A percentile compares a stretch with the other conserved stretches of the same genome.
Evolutionary conservation across 352 stramenopile species (phyloP).

Genomic region (Phytopythium aichiense): DNA sequence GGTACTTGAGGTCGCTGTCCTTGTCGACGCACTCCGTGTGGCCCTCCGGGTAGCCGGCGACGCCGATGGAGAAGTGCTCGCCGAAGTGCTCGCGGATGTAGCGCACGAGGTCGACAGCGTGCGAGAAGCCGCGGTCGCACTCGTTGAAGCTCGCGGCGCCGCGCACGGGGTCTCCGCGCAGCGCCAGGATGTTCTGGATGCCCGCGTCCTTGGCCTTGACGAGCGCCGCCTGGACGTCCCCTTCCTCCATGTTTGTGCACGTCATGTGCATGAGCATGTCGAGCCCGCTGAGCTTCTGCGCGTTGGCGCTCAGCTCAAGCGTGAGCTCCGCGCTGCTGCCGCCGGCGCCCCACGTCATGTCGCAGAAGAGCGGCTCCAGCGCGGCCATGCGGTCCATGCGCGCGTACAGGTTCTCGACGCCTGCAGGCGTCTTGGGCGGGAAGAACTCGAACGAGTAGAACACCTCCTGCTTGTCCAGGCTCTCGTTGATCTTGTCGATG

Average conservation of each 20-base stretch:
- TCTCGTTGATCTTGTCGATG: conserved; percentile 87
- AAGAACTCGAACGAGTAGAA: conserved; percentile 99
- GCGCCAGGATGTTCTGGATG: conserved; percentile 98
- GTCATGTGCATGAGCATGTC: conserved; percentile 96
- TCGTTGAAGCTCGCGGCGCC: conserved; percentile 89
- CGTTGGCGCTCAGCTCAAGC: conserved; percentile 92
- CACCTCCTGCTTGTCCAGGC: conserved; percentile 71
- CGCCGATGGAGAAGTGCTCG: conserved; percentile 95
- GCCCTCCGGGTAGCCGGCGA: conserved; percentile 98
- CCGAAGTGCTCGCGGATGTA: conserved; percentile 96
- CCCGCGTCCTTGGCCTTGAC: conserved; percentile 87
- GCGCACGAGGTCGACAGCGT: conserved; percentile 95
- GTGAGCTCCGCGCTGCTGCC: conserved; percentile 96
- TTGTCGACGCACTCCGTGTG: conserved; percentile 89
- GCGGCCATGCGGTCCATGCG: conserved; percentile 96
- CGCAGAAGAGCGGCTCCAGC: conserved; percentile 95
- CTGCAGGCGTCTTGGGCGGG: conserved; percentile 94
- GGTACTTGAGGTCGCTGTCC: conserved; percentile 94
- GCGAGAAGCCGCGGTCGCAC: conserved; percentile 91
- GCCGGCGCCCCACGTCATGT: conserved; percentile 99
- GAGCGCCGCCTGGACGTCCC: conserved; percentile 92
- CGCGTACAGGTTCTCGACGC: conserved; percentile 96
- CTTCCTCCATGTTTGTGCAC: conserved; percentile 97
- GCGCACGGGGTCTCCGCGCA: conserved; percentile 94
- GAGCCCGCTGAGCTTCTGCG: conserved; percentile 89